Evolutionary conservation across 139 green algal genomes (phyloP).

Genomic region (Deuterostichococcus epilithicus): DNA sequence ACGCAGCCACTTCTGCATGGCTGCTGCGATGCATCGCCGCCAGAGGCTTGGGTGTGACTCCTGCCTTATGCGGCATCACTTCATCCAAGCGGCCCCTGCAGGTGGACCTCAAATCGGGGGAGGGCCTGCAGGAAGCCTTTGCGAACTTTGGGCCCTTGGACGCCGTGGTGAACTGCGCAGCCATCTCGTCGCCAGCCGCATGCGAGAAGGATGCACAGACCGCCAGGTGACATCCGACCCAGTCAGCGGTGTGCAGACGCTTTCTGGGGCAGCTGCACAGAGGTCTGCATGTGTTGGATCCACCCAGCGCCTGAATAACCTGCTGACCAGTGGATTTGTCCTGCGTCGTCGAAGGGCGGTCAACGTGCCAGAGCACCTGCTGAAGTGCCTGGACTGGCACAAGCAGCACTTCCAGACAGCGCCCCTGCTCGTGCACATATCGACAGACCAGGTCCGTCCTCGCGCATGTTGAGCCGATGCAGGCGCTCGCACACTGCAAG

Average conservation of each 20-base stretch:
- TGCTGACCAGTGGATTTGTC: no score
- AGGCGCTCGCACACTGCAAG: no score
- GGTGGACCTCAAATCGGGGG: conserved; percentile 41
- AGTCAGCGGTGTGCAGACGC: no score
- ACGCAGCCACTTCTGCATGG: neutral
- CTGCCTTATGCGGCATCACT: neutral
- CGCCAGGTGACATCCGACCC: no score
- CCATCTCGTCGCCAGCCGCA: conserved; percentile 45
- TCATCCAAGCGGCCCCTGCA: conserved; percentile 9
- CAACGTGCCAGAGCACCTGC: conserved; percentile 51
- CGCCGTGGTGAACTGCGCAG: conserved; percentile 67
- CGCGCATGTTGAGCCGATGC: no score
- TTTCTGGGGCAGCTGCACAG: no score
- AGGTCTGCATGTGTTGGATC: no score
- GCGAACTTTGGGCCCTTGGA: conserved; percentile 22
- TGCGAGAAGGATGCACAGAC: conserved; percentile 54
- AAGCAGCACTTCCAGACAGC: neutral
- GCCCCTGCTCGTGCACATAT: conserved; percentile 70
- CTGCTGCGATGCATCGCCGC: neutral
- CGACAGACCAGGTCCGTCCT: conserved; percentile 63
- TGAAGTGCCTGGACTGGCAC: conserved; percentile 28
- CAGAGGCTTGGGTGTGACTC: neutral
- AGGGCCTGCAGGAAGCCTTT: conserved; percentile 46
- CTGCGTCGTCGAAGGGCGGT: conserved; percentile 13
- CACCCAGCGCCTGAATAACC: no score